A percentile compares a stretch with the other conserved stretches of the same genome.
Conservation (phyloP, 805 yeast genomes). For the Pichia cabralensis region DNA sequence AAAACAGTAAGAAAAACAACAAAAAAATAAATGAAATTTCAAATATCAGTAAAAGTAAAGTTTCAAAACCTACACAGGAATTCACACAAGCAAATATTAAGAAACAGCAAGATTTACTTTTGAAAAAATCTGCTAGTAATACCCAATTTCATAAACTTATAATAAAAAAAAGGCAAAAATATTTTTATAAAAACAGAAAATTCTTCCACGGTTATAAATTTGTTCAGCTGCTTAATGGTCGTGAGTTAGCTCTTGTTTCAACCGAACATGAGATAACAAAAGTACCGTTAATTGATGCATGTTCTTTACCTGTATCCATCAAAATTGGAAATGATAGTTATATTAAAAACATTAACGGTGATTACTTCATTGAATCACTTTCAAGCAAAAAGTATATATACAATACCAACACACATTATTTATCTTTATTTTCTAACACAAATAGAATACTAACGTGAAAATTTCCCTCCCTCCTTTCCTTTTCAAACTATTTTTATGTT, state of each 20-base stretch:
- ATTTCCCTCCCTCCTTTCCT: not conserved
- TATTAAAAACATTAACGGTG: conserved; percentile 16
- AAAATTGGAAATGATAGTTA: conserved; percentile 12
- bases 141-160: too few species aligned
- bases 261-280: conserved; percentile 10
- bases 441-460: not conserved
- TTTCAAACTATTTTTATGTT: too few species aligned
- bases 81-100: too few species aligned
- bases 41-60: too few species aligned
- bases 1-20: conserved; percentile 11
- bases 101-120: too few species aligned
- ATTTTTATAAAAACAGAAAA: conserved; percentile 37
- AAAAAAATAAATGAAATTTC: conserved; percentile 4
- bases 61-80: too few species aligned
- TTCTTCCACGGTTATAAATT: conserved; percentile 32
- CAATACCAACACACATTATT: too few species aligned
- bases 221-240: conserved; percentile 33
- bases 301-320: conserved; percentile 14
- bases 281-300: conserved; percentile 11
- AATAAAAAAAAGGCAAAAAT: conserved; percentile 26
- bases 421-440: too few species aligned
- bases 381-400: too few species aligned
- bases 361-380: too few species aligned
- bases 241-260: conserved; percentile 31
- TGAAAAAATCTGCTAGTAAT: too few species aligned